Conservation (phyloP, 495 filamentous ascomycete species). For the Podospora sp. region DNA sequence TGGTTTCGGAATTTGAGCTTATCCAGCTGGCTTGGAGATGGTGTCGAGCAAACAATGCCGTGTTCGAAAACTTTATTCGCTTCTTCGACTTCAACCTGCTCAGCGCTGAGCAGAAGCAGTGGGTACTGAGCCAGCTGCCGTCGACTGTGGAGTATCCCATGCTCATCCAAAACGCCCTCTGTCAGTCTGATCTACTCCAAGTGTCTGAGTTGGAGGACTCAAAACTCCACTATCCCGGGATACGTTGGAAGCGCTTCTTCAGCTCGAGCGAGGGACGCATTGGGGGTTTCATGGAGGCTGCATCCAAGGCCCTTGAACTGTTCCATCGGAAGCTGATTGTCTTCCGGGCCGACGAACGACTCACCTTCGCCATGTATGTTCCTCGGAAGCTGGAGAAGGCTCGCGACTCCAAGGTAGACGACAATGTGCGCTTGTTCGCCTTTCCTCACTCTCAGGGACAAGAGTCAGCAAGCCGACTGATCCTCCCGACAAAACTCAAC, state of each 20-base stretch:
- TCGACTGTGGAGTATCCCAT: slow-evolving; percentile 27
- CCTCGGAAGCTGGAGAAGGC: slow-evolving; percentile 44
- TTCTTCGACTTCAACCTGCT: slow-evolving; percentile 49
- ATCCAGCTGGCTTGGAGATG: slow-evolving; percentile 46
- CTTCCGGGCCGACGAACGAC: slow-evolving; percentile 46
- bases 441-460: slow-evolving; percentile 50
- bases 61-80: slow-evolving; percentile 39
- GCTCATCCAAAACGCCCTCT: slow-evolving; percentile 46
- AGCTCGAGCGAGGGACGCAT: slow-evolving; percentile 42
- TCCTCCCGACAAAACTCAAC: slow-evolving; percentile 46
- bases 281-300: slow-evolving; percentile 43
- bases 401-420: slow-evolving; percentile 44
- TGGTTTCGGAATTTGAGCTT: slow-evolving; percentile 55
- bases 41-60: slow-evolving; percentile 41
- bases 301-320: slow-evolving; percentile 37
- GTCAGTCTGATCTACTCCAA: slow-evolving; percentile 43
- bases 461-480: slow-evolving; percentile 37
- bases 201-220: slow-evolving; percentile 38
- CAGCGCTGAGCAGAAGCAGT: slow-evolving; percentile 44
- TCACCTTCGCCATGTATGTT: slow-evolving; percentile 54
- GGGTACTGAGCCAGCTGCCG: slow-evolving; percentile 45
- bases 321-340: slow-evolving; percentile 54
- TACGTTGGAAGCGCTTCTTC: slow-evolving; percentile 52
- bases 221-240: slow-evolving; percentile 40
- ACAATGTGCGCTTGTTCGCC: slow-evolving; percentile 50